phyloP scores from a whole-genome alignment of 306 rosid genomes.

The Cucurbita ficifolia region DNA sequence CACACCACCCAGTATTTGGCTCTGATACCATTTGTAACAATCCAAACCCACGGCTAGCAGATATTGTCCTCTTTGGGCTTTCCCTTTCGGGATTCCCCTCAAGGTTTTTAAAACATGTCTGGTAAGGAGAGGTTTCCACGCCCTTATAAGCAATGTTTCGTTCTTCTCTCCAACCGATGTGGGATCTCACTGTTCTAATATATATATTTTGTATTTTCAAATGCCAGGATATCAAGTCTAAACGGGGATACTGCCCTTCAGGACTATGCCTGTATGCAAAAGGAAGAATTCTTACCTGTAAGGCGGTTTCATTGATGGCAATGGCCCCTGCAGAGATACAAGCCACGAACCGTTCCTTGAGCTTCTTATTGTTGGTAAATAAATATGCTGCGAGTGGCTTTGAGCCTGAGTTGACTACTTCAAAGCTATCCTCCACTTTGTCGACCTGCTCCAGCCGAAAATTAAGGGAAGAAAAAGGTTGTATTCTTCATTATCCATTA shows the following conservation, averaged over 20 bases:
- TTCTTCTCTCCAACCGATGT: too few species aligned
- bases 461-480: neutral
- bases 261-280: neutral
- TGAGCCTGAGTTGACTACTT: constrained; percentile 59
- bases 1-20: too few species aligned
- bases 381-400: constrained; percentile 96
- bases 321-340: constrained; percentile 76
- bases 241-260: neutral
- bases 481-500: neutral
- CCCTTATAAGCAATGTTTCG: too few species aligned
- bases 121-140: too few species aligned
- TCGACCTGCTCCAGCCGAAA: constrained; percentile 45
- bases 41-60: too few species aligned
- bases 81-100: too few species aligned
- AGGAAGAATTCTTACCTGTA: constrained; percentile 44
- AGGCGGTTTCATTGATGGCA: constrained; percentile 58
- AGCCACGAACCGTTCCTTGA: constrained; percentile 59
- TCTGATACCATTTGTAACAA: too few species aligned
- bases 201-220: neutral
- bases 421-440: constrained; percentile 66
- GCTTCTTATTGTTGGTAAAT: constrained; percentile 58
- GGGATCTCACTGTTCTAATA: too few species aligned
- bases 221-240: neutral
- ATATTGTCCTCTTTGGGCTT: too few species aligned
- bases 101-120: too few species aligned